A percentile compares a stretch with the other conserved stretches of the same genome.
Evolutionary conservation across 371 early-diverging fungal species (phyloP).

Genomic region (Phascolomyces articulosus): DNA sequence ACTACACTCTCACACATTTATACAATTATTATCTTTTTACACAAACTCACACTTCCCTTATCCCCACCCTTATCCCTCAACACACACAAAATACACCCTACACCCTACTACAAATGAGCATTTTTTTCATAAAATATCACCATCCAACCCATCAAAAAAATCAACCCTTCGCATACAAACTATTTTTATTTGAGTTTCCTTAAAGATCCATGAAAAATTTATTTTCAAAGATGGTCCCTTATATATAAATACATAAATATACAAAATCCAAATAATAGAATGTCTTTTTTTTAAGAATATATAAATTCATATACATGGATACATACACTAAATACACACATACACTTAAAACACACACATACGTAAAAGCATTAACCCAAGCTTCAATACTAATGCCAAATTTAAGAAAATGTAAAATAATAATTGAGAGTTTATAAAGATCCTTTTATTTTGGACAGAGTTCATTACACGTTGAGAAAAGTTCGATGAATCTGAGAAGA

Average conservation of each 20-base stretch:
- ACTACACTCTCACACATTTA: constrained; percentile 7
- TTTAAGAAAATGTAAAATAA: background rate
- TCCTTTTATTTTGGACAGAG: background rate
- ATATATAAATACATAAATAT: no score
- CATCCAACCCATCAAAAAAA: background rate
- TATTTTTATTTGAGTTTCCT: no score
- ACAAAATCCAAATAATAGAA: no score
- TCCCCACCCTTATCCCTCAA: background rate
- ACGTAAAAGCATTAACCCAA: background rate
- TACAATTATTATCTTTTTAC: background rate
- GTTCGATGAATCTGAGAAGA: constrained; percentile 1
- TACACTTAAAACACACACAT: background rate
- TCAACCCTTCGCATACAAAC: no score
- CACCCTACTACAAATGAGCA: constrained; percentile 14
- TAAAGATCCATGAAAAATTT: no score
- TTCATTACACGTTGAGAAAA: constrained; percentile 6
- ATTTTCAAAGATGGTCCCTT: no score
- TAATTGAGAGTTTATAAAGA: background rate
- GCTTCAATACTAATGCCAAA: no score
- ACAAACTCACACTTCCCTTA: constrained; percentile 1
- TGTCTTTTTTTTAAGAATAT: no score
- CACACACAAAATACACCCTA: no score
- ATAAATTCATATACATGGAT: background rate
- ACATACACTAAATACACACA: background rate
- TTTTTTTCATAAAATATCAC: constrained; percentile 4